A percentile compares a stretch with the other conserved stretches of the same genome.
These are phyloP conservation scores for Clitopilus passeckerianus DNA, from an alignment of 768 basidiomycete species.

Conservation along the genomic window DNA sequence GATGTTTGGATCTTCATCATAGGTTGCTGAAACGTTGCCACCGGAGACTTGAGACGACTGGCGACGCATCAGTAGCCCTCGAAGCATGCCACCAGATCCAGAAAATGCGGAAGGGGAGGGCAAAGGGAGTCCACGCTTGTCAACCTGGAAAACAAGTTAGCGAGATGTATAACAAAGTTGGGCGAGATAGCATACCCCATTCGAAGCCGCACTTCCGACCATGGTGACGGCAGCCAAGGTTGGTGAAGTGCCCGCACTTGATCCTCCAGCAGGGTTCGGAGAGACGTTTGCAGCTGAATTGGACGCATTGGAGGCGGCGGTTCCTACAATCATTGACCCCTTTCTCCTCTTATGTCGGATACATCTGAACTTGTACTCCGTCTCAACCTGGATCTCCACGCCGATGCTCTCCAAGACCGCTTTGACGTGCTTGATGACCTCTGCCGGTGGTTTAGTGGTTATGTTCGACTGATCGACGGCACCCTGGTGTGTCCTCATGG, in stretches of 20 bases:
- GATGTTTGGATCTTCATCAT: slow-evolving; percentile 45
- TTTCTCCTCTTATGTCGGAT: slow-evolving; percentile 73
- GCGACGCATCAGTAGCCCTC: slow-evolving; percentile 84
- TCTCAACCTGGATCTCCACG: slow-evolving; percentile 81
- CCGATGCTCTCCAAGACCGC: slow-evolving; percentile 85
- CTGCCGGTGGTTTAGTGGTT: slow-evolving; percentile 77
- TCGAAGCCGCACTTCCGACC: slow-evolving; percentile 78
- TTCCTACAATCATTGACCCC: slow-evolving; percentile 32
- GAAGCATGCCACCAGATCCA: slow-evolving; percentile 72
- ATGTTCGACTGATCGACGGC: slow-evolving; percentile 88
- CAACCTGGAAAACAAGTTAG: slow-evolving; percentile 49
- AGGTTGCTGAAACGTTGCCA: slow-evolving; percentile 30
- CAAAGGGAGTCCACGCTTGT: slow-evolving; percentile 83
- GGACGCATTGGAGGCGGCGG: slow-evolving; percentile 41
- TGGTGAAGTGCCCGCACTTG: slow-evolving; percentile 22
- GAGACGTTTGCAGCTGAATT: slow-evolving; percentile 27
- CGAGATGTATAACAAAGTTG: slow-evolving; percentile 1
- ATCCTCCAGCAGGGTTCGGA: slow-evolving; percentile 20
- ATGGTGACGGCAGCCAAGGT: slow-evolving; percentile 73
- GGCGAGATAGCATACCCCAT: slow-evolving; percentile 59
- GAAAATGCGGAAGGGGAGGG: slow-evolving; percentile 73
- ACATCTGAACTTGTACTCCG: slow-evolving; percentile 88
- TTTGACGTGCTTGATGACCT: slow-evolving; percentile 84
- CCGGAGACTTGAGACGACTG: slow-evolving; percentile 80
- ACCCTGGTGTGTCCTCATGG: slow-evolving; percentile 83